These are phyloP conservation scores for Aspergillus carbonarius DNA, from an alignment of 2,329 filamentous ascomycete genomes.

Conservation along the genomic window DNA sequence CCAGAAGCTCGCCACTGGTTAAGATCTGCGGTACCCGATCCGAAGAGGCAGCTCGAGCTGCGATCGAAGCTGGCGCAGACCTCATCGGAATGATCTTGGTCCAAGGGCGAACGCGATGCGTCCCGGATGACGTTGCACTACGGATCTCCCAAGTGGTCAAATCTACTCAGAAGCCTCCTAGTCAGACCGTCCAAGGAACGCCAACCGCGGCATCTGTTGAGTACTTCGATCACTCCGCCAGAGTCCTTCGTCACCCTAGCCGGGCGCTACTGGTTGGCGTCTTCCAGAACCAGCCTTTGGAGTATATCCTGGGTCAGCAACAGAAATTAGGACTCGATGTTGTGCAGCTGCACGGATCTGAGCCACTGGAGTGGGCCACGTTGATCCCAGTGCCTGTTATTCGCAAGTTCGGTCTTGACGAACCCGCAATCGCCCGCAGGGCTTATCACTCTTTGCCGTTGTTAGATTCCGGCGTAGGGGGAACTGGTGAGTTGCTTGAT, in stretches of 20 bases:
- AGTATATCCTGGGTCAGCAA: conserved; percentile 77
- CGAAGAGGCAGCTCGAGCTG: conserved; percentile 73
- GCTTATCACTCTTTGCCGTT: conserved; percentile 83
- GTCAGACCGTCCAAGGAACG: conserved; percentile 18
- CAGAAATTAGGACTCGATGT: conserved; percentile 75
- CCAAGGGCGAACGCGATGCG: conserved; percentile 73
- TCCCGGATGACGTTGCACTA: conserved; percentile 73
- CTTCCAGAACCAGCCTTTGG: conserved; percentile 85
- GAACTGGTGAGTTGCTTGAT: conserved; percentile 76
- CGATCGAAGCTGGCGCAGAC: conserved; percentile 84
- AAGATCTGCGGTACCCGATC: conserved; percentile 95
- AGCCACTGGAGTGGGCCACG: conserved; percentile 87
- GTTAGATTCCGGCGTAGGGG: conserved; percentile 81
- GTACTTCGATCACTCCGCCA: conserved; percentile 66
- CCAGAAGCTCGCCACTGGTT: conserved; percentile 60
- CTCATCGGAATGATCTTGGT: conserved; percentile 92
- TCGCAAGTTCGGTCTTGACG: conserved; percentile 74
- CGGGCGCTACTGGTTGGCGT: conserved; percentile 85
- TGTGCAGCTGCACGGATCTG: conserved; percentile 88
- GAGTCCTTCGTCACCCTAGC: conserved; percentile 50
- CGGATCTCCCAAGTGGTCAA: conserved; percentile 80
- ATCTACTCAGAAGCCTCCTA: conserved; percentile 34
- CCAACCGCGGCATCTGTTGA: conserved; percentile 48
- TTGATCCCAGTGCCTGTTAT: conserved; percentile 92
- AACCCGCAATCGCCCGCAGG: conserved; percentile 68